Base-by-base conservation (phyloP, 2,329 filamentous ascomycete genomes). In the Amauroascus verrucosus region DNA sequence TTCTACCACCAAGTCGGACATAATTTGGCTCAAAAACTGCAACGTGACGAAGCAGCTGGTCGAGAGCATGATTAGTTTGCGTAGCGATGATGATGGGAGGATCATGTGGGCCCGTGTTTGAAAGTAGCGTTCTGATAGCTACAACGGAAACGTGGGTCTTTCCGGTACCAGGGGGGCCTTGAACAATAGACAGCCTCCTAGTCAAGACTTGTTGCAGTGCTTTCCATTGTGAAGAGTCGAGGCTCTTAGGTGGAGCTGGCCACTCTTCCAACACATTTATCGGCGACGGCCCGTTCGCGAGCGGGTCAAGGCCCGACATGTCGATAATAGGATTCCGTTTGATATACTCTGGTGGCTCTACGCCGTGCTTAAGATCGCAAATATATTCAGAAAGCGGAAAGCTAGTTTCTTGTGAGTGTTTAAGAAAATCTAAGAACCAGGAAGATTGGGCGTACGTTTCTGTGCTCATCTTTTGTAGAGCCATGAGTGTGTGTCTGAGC, bases 31-130 rank as follows among this genome's bases (percentile, higher is more conserved):
- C 82, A 59, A 84, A 85, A 5, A 71, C 63, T 1, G 81, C 73
- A 14, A 88, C 75, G 52, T 84, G 80, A 0, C 72, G 70, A 0
- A 95, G 72, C 0, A 96, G 73, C 63, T 95, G 89, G 60, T 96
- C 89, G 0, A 95, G 72, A 0, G 89, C 89, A 67, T 95, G 88
- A 55, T 96, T 96, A 0, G 89, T 96, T 61, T 95, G 88, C 6
- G 88, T 88, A 0, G 88, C 79, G 2, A 95, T 75, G 18, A 95
- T 76, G 28, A 96, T 82, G 0, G 86, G 86, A 7, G 82, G 77
- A 54, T 84, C 80, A 0, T 68, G 72, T 1, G 64, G 61, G 1
- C 66, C 64, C 62, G 80, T 75, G 51, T 85, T 86, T 1, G 75
- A 68, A 0, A 88, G 71, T 51, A 90, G 71, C 1, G 84, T 74